A percentile compares a stretch with the other conserved stretches of the same genome.
These are phyloP conservation scores for Wallacemonas rigidus DNA, from an alignment of 208 protist genomes.

Conservation along the genomic window DNA sequence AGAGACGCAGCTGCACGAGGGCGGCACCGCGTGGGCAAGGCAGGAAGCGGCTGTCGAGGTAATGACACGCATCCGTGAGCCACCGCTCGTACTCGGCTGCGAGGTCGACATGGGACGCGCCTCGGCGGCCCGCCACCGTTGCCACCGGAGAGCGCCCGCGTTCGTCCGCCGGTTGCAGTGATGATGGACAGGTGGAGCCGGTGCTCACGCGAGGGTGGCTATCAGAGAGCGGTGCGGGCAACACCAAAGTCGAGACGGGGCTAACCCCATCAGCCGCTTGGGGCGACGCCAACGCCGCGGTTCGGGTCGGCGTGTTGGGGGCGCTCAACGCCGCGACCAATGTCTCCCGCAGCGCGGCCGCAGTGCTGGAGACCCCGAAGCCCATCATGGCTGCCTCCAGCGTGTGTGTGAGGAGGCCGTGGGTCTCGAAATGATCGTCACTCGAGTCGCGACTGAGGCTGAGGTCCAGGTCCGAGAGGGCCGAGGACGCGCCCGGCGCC, in stretches of 20 bases:
- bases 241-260: background rate
- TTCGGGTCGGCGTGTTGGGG: background rate
- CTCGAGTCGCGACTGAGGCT: background rate
- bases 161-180: background rate
- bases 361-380: background rate
- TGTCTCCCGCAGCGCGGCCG: constrained; percentile 6
- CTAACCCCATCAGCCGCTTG: background rate
- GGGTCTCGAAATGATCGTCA: background rate
- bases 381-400: constrained; percentile 11
- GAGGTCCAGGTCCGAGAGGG: background rate
- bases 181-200: background rate
- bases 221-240: background rate
- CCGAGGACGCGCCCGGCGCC: background rate
- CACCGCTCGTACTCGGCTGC: constrained; percentile 14
- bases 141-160: too few relatives aligned
- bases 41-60: constrained; percentile 13
- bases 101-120: background rate
- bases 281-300: background rate
- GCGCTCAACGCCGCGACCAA: background rate
- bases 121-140: too few relatives aligned
- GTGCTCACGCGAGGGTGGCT: background rate
- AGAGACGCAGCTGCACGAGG: constrained; percentile 12
- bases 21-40: constrained; percentile 15
- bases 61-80: constrained; percentile 7
- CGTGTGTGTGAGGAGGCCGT: constrained; percentile 14